Percentiles rank a stretch among this genome's conserved stretches.
Evolutionary conservation across 1,139 yeast species (phyloP).

Genomic region (Suhomyces yuchorum): DNA sequence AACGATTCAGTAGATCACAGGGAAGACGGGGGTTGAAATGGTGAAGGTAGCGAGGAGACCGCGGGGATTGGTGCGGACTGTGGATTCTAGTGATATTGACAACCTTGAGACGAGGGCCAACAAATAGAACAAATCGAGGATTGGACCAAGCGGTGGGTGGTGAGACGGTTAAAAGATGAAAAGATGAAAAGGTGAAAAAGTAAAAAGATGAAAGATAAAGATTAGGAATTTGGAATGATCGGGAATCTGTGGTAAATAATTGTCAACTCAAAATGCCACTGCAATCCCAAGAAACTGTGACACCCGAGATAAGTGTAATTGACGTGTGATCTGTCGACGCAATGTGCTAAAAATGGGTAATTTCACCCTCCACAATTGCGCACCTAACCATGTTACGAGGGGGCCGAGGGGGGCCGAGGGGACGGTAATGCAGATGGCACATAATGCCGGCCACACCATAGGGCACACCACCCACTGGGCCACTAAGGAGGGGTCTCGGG

Average conservation of each 20-base stretch:
- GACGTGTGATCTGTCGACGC: conserved; percentile 6
- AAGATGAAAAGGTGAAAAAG: background rate
- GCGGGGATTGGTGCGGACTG: background rate
- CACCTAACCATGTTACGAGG: conserved; percentile 4
- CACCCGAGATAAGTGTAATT: conserved; percentile 11
- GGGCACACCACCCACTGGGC: background rate
- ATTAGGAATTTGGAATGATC: background rate
- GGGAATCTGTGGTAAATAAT: background rate
- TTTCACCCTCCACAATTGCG: conserved; percentile 12
- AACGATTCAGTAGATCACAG: background rate
- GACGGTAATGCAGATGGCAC: background rate
- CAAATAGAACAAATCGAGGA: background rate
- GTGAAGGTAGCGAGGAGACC: background rate
- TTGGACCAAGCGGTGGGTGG: background rate
- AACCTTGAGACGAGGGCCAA: background rate
- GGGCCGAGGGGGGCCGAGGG: background rate
- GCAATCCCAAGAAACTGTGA: background rate
- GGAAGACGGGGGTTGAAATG: background rate
- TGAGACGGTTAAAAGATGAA: background rate
- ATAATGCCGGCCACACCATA: background rate
- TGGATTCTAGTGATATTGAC: background rate
- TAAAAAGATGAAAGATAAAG: background rate
- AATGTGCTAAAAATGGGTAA: conserved; percentile 1
- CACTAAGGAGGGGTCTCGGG: background rate
- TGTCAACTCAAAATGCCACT: background rate